A percentile compares a stretch with the other conserved stretches of the same genome.
Conservation (phyloP, 139 green algal species). For the Tetradesmus obliquus region DNA sequence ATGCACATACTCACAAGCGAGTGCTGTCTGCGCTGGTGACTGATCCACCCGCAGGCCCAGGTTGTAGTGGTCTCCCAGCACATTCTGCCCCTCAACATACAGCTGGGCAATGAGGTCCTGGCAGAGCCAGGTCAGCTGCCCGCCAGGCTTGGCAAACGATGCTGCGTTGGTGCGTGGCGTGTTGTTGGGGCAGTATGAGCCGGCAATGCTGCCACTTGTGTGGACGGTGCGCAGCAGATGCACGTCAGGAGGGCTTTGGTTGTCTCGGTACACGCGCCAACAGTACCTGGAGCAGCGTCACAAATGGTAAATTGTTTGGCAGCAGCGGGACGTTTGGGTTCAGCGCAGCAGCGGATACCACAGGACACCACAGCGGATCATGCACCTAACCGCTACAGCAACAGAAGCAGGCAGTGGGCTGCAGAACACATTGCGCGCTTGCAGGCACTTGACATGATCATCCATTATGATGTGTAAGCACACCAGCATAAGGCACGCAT, state of each 20-base stretch:
- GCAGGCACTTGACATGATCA: not conserved
- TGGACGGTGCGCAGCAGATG: not conserved
- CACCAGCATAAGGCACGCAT: too few relatives aligned
- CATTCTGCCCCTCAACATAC: not conserved
- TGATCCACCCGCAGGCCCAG: not conserved
- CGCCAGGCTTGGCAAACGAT: not conserved
- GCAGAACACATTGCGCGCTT: not conserved
- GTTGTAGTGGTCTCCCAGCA: not conserved
- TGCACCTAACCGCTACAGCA: too few relatives aligned
- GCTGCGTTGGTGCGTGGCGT: not conserved
- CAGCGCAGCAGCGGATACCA: too few relatives aligned
- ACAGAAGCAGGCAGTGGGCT: too few relatives aligned
- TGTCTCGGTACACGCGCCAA: not conserved
- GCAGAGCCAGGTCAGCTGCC: not conserved
- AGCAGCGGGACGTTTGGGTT: not conserved
- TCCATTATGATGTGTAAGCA: too few relatives aligned
- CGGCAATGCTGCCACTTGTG: too few relatives aligned
- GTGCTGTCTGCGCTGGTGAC: not conserved
- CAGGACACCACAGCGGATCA: too few relatives aligned
- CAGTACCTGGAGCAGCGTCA: not conserved
- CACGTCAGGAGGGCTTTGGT: not conserved
- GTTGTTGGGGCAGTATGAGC: not conserved
- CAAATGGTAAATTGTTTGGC: not conserved
- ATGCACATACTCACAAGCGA: not conserved
- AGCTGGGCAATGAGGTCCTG: not conserved